These are phyloP conservation scores for Volvox africanus DNA, from an alignment of 139 green algal species.

Conservation along the genomic window DNA sequence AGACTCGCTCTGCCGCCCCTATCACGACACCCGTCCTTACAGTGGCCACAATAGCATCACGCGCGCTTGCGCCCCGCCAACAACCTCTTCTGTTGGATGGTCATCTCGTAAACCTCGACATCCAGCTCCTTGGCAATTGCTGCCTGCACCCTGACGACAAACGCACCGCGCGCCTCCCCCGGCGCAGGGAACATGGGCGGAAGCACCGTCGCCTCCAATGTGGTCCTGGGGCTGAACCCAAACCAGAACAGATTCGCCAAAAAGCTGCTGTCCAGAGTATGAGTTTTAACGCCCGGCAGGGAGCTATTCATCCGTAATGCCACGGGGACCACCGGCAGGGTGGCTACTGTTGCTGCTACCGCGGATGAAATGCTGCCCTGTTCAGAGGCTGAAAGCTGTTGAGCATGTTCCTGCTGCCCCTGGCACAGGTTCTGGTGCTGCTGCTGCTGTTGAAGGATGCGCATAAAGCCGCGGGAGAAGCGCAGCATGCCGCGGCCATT, in stretches of 20 bases:
- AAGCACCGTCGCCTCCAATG: constrained; percentile 68
- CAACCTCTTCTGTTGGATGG: constrained; percentile 71
- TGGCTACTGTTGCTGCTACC: constrained; percentile 4
- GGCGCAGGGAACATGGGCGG: constrained; percentile 52
- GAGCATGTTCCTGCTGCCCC: background rate
- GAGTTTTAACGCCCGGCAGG: constrained; percentile 54
- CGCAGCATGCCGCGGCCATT: constrained; percentile 71
- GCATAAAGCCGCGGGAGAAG: constrained; percentile 74
- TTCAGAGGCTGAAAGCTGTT: background rate
- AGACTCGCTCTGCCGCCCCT: no score
- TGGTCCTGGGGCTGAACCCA: constrained; percentile 56
- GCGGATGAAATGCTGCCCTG: background rate
- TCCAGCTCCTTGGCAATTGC: constrained; percentile 69
- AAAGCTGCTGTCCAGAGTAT: constrained; percentile 71
- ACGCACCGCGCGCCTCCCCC: constrained; percentile 67
- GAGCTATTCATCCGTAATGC: constrained; percentile 52
- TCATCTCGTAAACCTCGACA: constrained; percentile 62
- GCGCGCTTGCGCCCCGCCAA: background rate
- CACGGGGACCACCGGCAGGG: constrained; percentile 69
- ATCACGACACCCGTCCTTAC: no score
- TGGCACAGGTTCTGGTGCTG: background rate
- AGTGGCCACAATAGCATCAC: background rate
- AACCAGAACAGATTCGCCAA: constrained; percentile 70
- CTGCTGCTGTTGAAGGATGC: constrained; percentile 52
- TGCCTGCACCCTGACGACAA: constrained; percentile 72